Conservation (phyloP, 345 rosid species). For the Eucalyptus pumila region DNA sequence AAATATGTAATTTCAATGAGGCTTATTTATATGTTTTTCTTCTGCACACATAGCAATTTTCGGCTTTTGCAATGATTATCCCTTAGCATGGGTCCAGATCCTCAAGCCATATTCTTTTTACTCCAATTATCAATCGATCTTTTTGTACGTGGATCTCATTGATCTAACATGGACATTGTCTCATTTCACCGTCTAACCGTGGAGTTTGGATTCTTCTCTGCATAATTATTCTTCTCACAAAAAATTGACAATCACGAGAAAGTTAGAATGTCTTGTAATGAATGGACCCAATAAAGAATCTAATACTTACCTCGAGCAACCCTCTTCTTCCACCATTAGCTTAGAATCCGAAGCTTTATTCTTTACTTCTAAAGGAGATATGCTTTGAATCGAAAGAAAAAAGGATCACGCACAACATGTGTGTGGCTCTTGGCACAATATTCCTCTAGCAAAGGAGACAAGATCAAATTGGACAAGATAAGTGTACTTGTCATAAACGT, state of each 20-base stretch:
- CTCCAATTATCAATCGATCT: background rate
- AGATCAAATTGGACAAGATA: background rate
- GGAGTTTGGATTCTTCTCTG: background rate
- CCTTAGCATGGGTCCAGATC: accelerated
- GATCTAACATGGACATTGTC: background rate
- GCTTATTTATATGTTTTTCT: background rate
- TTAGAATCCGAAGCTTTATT: background rate
- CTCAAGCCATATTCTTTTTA: background rate
- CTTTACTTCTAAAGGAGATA: background rate
- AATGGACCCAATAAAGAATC: background rate
- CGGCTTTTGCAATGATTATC: background rate
- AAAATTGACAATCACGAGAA: background rate
- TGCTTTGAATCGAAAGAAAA: background rate
- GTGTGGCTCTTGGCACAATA: background rate
- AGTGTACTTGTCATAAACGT: background rate
- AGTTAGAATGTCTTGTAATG: background rate
- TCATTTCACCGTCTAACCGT: background rate
- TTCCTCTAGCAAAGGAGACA: background rate
- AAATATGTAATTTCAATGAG: background rate
- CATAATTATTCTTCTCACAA: background rate
- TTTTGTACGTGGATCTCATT: background rate
- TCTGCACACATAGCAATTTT: background rate
- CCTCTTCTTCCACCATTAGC: background rate
- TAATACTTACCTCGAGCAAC: background rate
- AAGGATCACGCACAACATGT: background rate